phyloP scores from a whole-genome alignment of 768 basidiomycete genomes.

The Lyophyllum semitale region DNA sequence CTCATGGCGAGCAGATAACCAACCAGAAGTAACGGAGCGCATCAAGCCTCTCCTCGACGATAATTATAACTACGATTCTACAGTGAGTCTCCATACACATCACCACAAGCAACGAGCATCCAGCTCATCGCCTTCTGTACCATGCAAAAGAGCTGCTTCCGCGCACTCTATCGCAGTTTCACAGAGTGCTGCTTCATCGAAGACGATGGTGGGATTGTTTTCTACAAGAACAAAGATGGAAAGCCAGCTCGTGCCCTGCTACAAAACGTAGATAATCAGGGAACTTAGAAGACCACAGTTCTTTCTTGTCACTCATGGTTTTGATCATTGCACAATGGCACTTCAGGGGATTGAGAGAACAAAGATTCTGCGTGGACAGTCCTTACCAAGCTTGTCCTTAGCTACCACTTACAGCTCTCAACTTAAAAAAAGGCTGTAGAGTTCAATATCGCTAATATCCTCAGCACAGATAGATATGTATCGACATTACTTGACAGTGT shows the following conservation, averaged over 20 bases:
- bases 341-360: no score
- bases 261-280: background rate
- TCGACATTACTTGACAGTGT: no score
- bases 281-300: background rate
- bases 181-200: constrained; percentile 63
- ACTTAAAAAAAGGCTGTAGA: no score
- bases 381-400: no score
- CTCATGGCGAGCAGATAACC: constrained; percentile 42
- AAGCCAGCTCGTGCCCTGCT: background rate
- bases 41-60: constrained; percentile 53
- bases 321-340: no score
- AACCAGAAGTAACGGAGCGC: constrained; percentile 51
- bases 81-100: constrained; percentile 28
- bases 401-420: no score
- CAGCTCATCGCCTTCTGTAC: background rate
- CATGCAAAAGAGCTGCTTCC: constrained; percentile 58
- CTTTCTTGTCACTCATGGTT: no score
- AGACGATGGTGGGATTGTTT: constrained; percentile 60
- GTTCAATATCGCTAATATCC: no score
- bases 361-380: no score
- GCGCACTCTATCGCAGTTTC: constrained; percentile 60
- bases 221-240: constrained; percentile 58
- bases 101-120: background rate
- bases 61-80: constrained; percentile 60
- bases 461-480: no score